These are phyloP conservation scores for Xylariomycetidae sp. DNA, from an alignment of 2,329 filamentous ascomycete genomes.

Conservation along the genomic window DNA sequence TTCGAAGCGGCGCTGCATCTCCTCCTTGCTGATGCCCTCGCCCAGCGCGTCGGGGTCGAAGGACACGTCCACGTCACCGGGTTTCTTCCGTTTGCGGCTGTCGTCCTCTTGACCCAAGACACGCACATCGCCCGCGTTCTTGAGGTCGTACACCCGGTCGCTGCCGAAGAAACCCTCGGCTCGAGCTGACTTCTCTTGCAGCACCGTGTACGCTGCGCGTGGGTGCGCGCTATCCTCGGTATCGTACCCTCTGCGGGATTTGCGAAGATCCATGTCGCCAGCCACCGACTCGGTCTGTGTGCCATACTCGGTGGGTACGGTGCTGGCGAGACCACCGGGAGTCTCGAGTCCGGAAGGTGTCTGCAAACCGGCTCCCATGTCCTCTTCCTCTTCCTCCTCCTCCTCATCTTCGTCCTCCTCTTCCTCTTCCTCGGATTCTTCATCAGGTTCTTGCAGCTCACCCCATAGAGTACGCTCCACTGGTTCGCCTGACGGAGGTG, in stretches of 20 bases:
- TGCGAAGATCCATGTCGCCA: conserved; percentile 87
- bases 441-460: conserved; percentile 65
- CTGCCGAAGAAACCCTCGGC: conserved; percentile 94
- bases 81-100: conserved; percentile 83
- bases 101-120: conserved; percentile 78
- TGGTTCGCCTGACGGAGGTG: conserved; percentile 57
- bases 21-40: conserved; percentile 75
- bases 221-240: conserved; percentile 74
- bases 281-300: conserved; percentile 65
- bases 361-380: conserved; percentile 59
- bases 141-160: conserved; percentile 88
- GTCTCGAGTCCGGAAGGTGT: conserved; percentile 75
- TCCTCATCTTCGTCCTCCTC: conserved; percentile 66
- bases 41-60: conserved; percentile 79
- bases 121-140: conserved; percentile 50
- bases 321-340: conserved; percentile 72
- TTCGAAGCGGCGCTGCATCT: conserved; percentile 75
- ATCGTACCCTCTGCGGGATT: conserved; percentile 76
- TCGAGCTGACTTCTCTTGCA: conserved; percentile 80
- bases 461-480: conserved; percentile 89
- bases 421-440: conserved; percentile 56
- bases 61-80: conserved; percentile 87
- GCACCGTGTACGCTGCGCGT: conserved; percentile 78
- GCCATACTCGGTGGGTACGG: conserved; percentile 73
- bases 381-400: conserved; percentile 58